Base-by-base conservation (phyloP, 2,329 filamentous ascomycete genomes). In the Neopestalotiopsis sp. region DNA sequence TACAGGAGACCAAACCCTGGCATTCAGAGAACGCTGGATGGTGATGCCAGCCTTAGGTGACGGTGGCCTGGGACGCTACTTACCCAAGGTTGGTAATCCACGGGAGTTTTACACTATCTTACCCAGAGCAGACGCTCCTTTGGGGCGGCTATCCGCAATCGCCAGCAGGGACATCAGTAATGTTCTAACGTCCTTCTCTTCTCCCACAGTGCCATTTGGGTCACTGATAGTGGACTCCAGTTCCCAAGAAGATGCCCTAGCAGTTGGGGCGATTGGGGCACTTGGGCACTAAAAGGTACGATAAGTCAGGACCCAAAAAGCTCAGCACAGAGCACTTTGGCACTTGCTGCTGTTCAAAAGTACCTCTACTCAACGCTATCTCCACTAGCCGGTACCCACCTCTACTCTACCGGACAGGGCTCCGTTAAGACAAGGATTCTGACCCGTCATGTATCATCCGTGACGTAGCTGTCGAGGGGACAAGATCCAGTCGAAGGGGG, bases 381-480 rank as follows among this genome's bases (percentile, higher is more conserved):
- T 38, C 38, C 32, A 28, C 61, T 28, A 53, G 38, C 20, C 13
- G 61, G 13, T 34, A 30, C 61, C 30, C 61, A 28, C 30, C 34
- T 3, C 30, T 45, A n/a, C n/a, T 42, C 20, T 64, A 53, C 61
- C 61, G 61, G n/a, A 64, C 61, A 49, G 40, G 61, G 61, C 40
- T 24, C n/a, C 40, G 53, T 20, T 38, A 32, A 28, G 59, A 59
- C 57, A 59, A 34, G 59, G 32, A 62, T 62, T 34, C 59, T 40
- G 28, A 64, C 38, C 61, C 61, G 61, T 64, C 34, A 28, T 64
- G 61, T 64, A 64, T 64, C 61, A 49, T 40, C 61, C 61, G 61
- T 64, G 61, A 64, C 61, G 61, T 64, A 64, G 61, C 13, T 28
- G n/a, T 64, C 61, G 61, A 45, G 61, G 61, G 61, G 34, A 62